A percentile compares a stretch with the other conserved stretches of the same genome.
phyloP scores from a whole-genome alignment of 331 rosid genomes.

The Rhamnella rubrinervis region DNA sequence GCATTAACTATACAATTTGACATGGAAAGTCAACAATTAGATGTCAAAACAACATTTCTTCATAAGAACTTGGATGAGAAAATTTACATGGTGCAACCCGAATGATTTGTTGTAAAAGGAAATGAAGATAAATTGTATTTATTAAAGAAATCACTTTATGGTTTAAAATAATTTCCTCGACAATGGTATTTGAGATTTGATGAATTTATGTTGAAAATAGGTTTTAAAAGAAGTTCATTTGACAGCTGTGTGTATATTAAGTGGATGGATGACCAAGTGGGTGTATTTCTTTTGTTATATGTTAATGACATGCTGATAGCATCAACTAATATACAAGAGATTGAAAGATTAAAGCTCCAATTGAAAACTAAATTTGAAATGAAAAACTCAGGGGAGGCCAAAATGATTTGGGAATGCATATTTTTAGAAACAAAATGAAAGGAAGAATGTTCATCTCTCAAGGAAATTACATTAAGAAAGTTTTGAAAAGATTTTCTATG shows the following conservation, averaged over 20 bases:
- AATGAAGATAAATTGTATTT: no score
- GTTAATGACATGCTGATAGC: background rate
- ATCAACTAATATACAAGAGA: background rate
- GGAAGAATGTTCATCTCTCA: background rate
- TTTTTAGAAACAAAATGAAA: background rate
- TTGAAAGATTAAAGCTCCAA: background rate
- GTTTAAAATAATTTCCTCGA: no score
- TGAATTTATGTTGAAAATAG: no score
- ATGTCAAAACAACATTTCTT: no score
- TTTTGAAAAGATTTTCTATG: background rate
- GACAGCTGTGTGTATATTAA: background rate
- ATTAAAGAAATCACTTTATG: no score
- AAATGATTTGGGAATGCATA: background rate
- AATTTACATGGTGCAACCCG: no score
- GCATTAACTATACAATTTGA: no score
- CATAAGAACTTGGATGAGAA: no score
- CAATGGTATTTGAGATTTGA: no score
- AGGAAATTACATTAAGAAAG: background rate
- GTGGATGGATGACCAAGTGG: rapidly evolving
- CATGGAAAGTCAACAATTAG: no score
- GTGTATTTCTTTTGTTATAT: background rate
- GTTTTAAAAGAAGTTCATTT: background rate
- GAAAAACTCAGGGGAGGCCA: background rate
- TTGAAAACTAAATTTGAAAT: background rate
- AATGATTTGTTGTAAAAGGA: no score